Base-by-base conservation (phyloP, 495 filamentous ascomycete genomes). In the Penicillium atrosanguineum region DNA sequence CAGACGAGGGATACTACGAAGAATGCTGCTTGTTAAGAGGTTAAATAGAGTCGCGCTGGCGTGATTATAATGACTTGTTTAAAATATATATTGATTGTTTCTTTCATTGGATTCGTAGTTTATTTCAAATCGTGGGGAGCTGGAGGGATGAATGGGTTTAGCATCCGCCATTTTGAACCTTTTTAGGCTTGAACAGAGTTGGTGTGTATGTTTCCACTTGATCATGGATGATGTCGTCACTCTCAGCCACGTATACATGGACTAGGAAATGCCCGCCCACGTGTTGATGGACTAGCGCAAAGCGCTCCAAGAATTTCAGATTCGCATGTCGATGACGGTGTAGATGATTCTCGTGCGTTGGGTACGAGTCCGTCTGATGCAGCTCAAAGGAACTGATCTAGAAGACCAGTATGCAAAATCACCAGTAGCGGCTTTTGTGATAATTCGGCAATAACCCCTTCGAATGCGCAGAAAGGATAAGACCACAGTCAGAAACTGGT, bases 1-100 rank as follows among this genome's bases (percentile, higher is more conserved):
- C 88, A 95, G 67, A 91, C 93, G 2, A 76, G 92, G 15, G 92
- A 97, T 67, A 89, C 95, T 72, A 96, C 92, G 1, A 69, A 70
- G 44, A 55, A 56, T 43, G 61, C 68, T 18, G 58, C 66, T 25
- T 64, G 60, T 45, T 68, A 60, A 25, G 11, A 12, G 1, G 12
- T 11, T 34, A 44, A 47, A 45, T 21, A 26, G 20, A 29, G 14
- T 21, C 7, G 37, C 40, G 37, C 11, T 20, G 47, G 47, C 37
- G n/a, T 49, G 9, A 19, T 38, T 4, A 39, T 29, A 14, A 15
- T 20, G 39, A 42, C 39, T 19, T 21, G 20, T 42, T 42, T 42
- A 42, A 6, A 42, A 42, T 42, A 42, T 15, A 42, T 29, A 12
- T 41, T 29, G 37, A 19, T 28, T 15, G 9, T 20, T 4, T 40